Conservation (phyloP, 805 yeast genomes). For the Diddensiella santjacobensis region DNA sequence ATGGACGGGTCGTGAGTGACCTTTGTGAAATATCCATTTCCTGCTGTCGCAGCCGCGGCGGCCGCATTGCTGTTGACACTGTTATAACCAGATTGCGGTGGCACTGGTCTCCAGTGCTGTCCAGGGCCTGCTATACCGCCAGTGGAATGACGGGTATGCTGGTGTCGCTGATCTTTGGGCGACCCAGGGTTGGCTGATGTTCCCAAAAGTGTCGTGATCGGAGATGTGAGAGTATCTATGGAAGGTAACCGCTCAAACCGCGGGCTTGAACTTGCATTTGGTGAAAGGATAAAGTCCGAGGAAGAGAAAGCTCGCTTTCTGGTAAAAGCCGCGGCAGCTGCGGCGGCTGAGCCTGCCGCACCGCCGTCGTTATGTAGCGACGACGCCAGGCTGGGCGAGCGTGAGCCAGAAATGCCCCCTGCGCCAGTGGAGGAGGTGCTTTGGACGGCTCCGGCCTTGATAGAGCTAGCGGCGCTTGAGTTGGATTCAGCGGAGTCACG, state of each 20-base stretch:
- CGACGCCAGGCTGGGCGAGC: neutral
- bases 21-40: conserved; percentile 16
- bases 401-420: neutral
- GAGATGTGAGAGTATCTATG: conserved; percentile 22
- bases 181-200: neutral
- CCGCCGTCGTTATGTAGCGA: neutral
- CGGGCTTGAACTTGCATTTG: neutral
- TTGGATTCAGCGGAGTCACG: neutral
- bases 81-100: neutral
- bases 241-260: conserved; percentile 23
- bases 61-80: neutral
- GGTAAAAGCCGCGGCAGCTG: neutral
- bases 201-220: neutral
- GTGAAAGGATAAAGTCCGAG: neutral
- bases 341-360: neutral
- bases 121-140: neutral
- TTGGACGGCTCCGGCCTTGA: neutral
- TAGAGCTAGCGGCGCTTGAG: neutral
- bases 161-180: neutral
- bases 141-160: neutral
- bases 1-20: conserved; percentile 10
- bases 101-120: neutral
- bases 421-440: neutral
- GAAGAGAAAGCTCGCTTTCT: neutral
- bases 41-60: too few species aligned